Percentiles rank a stretch among this genome's conserved stretches.
phyloP scores from a whole-genome alignment of 2,329 filamentous ascomycete genomes.

The Coniochaeta prunicola region DNA sequence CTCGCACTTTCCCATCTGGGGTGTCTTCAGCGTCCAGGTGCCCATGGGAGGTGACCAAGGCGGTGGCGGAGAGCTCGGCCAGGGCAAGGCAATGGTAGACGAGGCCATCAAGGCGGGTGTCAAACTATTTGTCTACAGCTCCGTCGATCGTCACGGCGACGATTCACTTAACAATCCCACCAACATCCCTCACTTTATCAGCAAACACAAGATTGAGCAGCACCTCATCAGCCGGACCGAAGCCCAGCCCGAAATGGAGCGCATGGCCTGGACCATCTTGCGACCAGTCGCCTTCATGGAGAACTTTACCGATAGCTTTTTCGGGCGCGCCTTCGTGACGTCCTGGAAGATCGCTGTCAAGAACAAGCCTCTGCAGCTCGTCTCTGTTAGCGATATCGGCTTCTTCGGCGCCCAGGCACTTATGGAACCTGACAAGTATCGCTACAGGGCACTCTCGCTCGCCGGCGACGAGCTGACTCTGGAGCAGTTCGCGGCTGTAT shows the following conservation, averaged over 20 bases:
- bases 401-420: slow-evolving; percentile 21
- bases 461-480: slow-evolving; percentile 21
- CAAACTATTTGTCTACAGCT: slow-evolving; percentile 13
- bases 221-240: slow-evolving; percentile 33
- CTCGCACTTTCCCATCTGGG: no score
- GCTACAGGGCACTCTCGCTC: slow-evolving; percentile 19
- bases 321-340: slow-evolving; percentile 18
- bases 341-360: slow-evolving; percentile 17
- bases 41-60: no score
- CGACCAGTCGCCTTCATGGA: slow-evolving; percentile 29
- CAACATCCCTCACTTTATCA: slow-evolving; percentile 9
- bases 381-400: slow-evolving; percentile 26
- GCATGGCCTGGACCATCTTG: slow-evolving; percentile 23
- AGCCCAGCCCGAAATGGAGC: no score
- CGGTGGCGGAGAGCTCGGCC: slow-evolving; percentile 2
- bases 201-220: slow-evolving; percentile 50
- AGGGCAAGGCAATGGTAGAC: slow-evolving; percentile 21
- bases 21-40: no score
- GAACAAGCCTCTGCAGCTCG: slow-evolving; percentile 20
- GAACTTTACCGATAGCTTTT: slow-evolving; percentile 21
- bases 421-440: slow-evolving; percentile 11
- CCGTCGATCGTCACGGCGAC: slow-evolving; percentile 14
- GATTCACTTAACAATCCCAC: slow-evolving; percentile 11
- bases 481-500: slow-evolving; percentile 16
- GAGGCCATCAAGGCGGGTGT: slow-evolving; percentile 14